A percentile compares a stretch with the other conserved stretches of the same genome.
Evolutionary conservation across 495 filamentous ascomycete species (phyloP).

Genomic region (Cercophora newfieldiana): DNA sequence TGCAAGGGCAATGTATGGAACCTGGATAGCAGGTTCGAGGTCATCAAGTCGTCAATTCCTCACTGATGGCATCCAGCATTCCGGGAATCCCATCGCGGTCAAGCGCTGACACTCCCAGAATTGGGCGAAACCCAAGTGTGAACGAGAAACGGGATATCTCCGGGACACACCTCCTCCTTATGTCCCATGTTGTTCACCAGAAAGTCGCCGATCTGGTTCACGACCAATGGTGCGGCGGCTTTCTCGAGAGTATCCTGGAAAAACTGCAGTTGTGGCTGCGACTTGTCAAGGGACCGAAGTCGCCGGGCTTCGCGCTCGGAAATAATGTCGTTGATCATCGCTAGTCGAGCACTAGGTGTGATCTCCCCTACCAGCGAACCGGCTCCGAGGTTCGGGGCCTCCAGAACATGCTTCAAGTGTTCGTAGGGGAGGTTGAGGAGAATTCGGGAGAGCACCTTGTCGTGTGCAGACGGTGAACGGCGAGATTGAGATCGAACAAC

Average conservation of each 20-base stretch:
- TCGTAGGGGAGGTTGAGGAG: constrained; percentile 64
- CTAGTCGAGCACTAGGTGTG: constrained; percentile 40
- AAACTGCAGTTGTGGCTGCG: constrained; percentile 24
- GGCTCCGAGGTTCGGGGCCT: constrained; percentile 48
- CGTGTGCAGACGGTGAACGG: constrained; percentile 16
- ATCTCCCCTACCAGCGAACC: constrained; percentile 41
- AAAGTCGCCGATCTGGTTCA: constrained; percentile 26
- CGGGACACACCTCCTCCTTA: constrained; percentile 42
- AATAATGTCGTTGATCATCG: constrained; percentile 54
- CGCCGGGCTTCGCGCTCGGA: constrained; percentile 59
- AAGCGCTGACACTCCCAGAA: constrained; percentile 7
- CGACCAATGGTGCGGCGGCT: constrained; percentile 19
- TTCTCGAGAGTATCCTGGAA: constrained; percentile 26
- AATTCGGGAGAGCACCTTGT: constrained; percentile 57
- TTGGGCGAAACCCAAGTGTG: constrained; percentile 27
- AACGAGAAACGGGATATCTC: constrained; percentile 32
- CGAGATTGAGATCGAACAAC: neutral
- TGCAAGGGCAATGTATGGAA: neutral
- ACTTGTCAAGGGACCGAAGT: constrained; percentile 36
- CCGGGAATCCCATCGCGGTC: neutral
- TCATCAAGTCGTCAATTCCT: constrained; percentile 30
- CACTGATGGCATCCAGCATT: neutral
- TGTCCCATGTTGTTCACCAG: constrained; percentile 41
- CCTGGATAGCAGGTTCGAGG: constrained; percentile 3
- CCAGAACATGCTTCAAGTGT: constrained; percentile 57